Evolutionary conservation across 257 asterid genomes (phyloP), one percentile per base, ranked within the genome.

Genomic region (Misopates orontium): DNA sequence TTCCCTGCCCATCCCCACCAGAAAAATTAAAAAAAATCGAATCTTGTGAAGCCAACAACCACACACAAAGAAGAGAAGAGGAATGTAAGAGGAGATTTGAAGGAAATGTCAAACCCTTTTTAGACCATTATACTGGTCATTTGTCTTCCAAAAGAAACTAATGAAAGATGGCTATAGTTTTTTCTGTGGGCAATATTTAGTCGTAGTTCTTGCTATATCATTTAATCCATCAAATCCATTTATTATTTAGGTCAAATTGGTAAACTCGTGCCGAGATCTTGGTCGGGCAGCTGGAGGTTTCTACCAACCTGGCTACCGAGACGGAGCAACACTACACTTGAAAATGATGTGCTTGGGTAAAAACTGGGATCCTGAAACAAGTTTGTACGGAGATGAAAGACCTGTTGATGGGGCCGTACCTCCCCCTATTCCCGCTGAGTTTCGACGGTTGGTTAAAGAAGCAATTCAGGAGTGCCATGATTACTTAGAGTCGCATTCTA

Each of bases 301-400:
- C 75, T 90, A 90, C 82, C 84, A 76, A 64, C 95, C 97, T 67
- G 84, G 88, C 18, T 87, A 77, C 60, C 66, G 75, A 56, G 83
- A 82, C 67, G 97, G 96, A 56, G 85, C 87, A 31, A 79, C 63
- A 66, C 67, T 90, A 78, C 79, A 78, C 40, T 71, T 85, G 74
- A 85, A 74, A 76, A 87, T 90, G 97, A 90, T 90, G 97, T 90
- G 97, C 78, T 83, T 90, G 59, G 97, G 97, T 64, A 90, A 79
- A 74, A 76, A 80, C 25, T 90, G 97, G 97, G 97, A 90, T 53
- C 95, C 96, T 12, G 78, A 64, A 68, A 79, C 87, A 15, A 31
- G 90, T 56, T 22, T 3, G 49, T 90, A 90, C 55, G 61, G 41
- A 45, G 87, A 79, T 51, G 40, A 14, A 56, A 84, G 96, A 71